A percentile compares a stretch with the other conserved stretches of the same genome.
Evolutionary conservation across 2,329 filamentous ascomycete genomes (phyloP).

Genomic region (Diaporthe amygdali): DNA sequence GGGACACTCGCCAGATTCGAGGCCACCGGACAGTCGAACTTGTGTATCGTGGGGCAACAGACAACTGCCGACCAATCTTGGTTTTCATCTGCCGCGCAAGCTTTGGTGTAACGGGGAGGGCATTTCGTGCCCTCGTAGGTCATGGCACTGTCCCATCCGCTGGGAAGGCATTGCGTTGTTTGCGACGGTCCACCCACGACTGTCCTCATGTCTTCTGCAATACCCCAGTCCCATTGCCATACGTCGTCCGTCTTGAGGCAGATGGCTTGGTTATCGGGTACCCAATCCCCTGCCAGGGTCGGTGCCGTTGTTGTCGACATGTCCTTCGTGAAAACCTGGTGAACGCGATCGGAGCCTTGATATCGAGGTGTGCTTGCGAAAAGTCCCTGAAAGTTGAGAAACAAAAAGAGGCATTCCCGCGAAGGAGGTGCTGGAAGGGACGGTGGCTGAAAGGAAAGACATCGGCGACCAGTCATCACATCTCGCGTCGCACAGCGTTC

Average conservation of each 20-base stretch:
- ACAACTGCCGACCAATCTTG: background rate
- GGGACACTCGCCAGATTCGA: background rate
- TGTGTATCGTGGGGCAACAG: background rate
- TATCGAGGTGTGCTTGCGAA: background rate
- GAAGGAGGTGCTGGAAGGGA: background rate
- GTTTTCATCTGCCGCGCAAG: background rate
- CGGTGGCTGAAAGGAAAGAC: background rate
- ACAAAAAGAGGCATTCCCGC: background rate
- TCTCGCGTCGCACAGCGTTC: background rate
- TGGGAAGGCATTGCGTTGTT: background rate
- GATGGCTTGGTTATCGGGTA: background rate
- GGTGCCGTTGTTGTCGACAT: background rate
- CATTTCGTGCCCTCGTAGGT: background rate
- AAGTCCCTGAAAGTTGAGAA: background rate
- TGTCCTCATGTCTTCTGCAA: background rate
- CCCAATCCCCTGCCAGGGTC: conserved; percentile 1
- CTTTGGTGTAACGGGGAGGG: background rate
- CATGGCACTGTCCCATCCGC: background rate
- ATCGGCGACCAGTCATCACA: background rate
- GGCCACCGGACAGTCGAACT: background rate
- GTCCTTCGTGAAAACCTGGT: background rate
- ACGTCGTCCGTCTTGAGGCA: background rate
- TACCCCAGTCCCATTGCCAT: conserved; percentile 1
- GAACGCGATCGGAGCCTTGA: background rate
- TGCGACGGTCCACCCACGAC: background rate